phyloP scores from a whole-genome alignment of 768 basidiomycete genomes.

The Phanerodontia chrysosporium region DNA sequence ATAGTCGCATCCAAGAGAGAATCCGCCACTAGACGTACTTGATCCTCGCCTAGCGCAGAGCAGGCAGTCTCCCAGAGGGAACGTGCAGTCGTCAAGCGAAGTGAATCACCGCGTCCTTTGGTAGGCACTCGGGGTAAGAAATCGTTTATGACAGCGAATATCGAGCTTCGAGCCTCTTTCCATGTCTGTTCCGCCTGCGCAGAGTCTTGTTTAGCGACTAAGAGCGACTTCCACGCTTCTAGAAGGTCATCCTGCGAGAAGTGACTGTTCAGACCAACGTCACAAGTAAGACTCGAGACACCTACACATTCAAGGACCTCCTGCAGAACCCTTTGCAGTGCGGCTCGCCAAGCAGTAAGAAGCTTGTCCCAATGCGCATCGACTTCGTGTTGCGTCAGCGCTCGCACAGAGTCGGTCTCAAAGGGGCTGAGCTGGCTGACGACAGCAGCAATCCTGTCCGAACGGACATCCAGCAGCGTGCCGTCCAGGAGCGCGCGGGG shows the following conservation, averaged over 20 bases:
- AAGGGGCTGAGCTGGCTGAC: conserved; percentile 26
- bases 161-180: background rate
- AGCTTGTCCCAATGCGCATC: conserved; percentile 34
- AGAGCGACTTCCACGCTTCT: conserved; percentile 52
- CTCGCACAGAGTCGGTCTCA: conserved; percentile 24
- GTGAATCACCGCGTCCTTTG: too few relatives aligned
- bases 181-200: background rate
- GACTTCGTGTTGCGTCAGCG: conserved; percentile 37
- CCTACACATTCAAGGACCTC: background rate
- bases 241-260: conserved; percentile 34
- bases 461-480: background rate
- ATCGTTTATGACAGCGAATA: background rate
- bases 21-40: too few relatives aligned
- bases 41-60: too few relatives aligned
- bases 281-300: background rate
- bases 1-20: too few relatives aligned
- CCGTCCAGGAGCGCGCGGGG: background rate
- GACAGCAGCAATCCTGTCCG: conserved; percentile 3
- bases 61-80: too few relatives aligned
- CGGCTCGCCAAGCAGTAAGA: conserved; percentile 32
- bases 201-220: too few relatives aligned
- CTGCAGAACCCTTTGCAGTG: conserved; percentile 19
- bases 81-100: too few relatives aligned
- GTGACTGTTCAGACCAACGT: background rate
- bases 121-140: too few relatives aligned